These are phyloP conservation scores for Ceratobasidium sp. DNA, from an alignment of 1,284 basidiomycete species.

Conservation along the genomic window DNA sequence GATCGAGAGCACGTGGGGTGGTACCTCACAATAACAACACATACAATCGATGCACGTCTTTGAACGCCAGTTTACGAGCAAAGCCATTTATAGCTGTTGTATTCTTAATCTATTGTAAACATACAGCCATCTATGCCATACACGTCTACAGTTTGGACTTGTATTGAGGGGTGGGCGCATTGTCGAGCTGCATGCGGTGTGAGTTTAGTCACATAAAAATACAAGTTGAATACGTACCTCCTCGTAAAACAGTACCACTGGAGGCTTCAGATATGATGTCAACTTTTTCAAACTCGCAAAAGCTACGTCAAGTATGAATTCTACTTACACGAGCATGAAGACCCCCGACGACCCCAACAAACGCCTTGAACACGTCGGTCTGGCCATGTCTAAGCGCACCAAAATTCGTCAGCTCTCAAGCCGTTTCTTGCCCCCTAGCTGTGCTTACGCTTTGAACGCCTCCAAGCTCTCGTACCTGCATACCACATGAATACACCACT, in stretches of 20 bases:
- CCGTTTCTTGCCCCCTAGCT: background rate
- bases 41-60: no score
- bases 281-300: background rate
- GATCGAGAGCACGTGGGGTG: slow-evolving; percentile 31
- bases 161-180: slow-evolving; percentile 21
- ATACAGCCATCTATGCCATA: background rate
- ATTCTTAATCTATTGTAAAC: background rate
- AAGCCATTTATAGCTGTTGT: background rate
- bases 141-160: slow-evolving; percentile 16
- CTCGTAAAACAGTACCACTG: slow-evolving; percentile 41
- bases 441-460: slow-evolving; percentile 34
- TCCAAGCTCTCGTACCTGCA: slow-evolving; percentile 37
- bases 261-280: slow-evolving; percentile 8
- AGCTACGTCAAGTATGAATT: background rate
- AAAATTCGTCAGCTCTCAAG: background rate
- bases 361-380: slow-evolving; percentile 46
- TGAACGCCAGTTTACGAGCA: background rate
- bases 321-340: slow-evolving; percentile 35
- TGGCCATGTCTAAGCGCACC: slow-evolving; percentile 11
- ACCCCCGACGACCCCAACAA: slow-evolving; percentile 32
- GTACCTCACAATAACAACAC: slow-evolving; percentile 1
- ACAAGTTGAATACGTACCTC: slow-evolving; percentile 24
- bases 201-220: background rate
- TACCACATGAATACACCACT: background rate
- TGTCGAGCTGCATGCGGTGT: slow-evolving; percentile 9